These are phyloP conservation scores for Xylariaceae sp. DNA, from an alignment of 2,329 filamentous ascomycete genomes.

Conservation along the genomic window DNA sequence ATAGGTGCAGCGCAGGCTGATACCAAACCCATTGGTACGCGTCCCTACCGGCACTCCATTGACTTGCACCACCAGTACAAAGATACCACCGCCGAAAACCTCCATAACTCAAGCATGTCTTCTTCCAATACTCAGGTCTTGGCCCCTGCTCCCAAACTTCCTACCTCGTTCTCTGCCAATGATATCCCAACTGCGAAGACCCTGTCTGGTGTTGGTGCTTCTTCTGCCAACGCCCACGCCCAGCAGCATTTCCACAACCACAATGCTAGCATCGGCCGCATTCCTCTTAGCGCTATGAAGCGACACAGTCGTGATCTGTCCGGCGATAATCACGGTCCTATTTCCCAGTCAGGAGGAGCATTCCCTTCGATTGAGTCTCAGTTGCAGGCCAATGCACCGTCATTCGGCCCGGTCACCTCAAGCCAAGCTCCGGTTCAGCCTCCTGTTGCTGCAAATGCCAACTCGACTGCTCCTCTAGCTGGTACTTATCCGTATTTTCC, in stretches of 20 bases:
- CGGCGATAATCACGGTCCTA: constrained; percentile 38
- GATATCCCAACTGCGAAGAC: constrained; percentile 83
- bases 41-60: constrained; percentile 53
- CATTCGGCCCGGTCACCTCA: constrained; percentile 64
- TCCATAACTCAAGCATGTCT: constrained; percentile 37
- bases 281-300: constrained; percentile 61
- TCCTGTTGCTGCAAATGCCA: constrained; percentile 20
- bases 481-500: constrained; percentile 21
- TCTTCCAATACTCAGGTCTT: constrained; percentile 48
- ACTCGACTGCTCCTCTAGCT: constrained; percentile 12
- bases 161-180: constrained; percentile 84
- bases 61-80: constrained; percentile 41
- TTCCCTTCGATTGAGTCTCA: constrained; percentile 62
- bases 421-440: constrained; percentile 29
- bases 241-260: constrained; percentile 67
- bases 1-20: constrained; percentile 39
- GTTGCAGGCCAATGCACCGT: constrained; percentile 71
- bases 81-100: constrained; percentile 39
- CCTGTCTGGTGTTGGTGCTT: constrained; percentile 31
- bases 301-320: constrained; percentile 71
- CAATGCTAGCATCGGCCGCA: constrained; percentile 75
- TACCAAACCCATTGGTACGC: constrained; percentile 42
- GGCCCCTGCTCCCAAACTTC: constrained; percentile 65
- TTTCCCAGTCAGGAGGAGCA: constrained; percentile 35
- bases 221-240: constrained; percentile 47